Percentiles rank a stretch among this genome's conserved stretches.
phyloP scores from a whole-genome alignment of 805 yeast species.

The Yamadazyma olivae region DNA sequence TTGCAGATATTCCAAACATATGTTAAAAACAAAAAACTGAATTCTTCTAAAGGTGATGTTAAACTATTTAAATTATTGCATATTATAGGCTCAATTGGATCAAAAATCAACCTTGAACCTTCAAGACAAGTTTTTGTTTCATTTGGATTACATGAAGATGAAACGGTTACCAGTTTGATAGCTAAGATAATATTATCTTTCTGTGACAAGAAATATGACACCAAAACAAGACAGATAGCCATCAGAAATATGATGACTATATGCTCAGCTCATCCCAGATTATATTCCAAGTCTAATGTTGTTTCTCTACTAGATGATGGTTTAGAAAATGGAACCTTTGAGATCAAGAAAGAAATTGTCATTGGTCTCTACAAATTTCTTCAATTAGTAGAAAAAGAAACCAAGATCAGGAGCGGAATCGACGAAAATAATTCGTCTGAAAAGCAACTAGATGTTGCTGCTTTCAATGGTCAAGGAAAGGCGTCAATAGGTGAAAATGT shows the following conservation, averaged over 20 bases:
- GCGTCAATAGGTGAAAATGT: conserved; percentile 62
- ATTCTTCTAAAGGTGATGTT: conserved; percentile 34
- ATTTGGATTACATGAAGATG: conserved; percentile 46
- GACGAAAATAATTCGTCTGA: conserved; percentile 24
- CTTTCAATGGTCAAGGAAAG: conserved; percentile 51
- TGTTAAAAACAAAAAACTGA: conserved; percentile 5
- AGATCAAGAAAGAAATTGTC: conserved; percentile 49
- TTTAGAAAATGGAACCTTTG: conserved; percentile 9
- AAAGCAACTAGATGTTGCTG: conserved; percentile 40
- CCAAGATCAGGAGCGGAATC: too few species aligned
- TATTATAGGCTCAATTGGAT: conserved; percentile 69
- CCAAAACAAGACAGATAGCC: conserved; percentile 46
- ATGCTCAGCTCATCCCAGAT: conserved; percentile 60
- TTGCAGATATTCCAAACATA: neutral
- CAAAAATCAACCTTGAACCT: conserved; percentile 59
- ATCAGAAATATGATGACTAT: conserved; percentile 55
- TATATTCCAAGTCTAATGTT: conserved; percentile 36
- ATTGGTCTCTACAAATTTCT: conserved; percentile 59
- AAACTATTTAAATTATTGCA: conserved; percentile 56
- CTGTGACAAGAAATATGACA: conserved; percentile 32
- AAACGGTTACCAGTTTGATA: conserved; percentile 55
- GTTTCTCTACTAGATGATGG: neutral
- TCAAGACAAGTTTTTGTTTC: conserved; percentile 27
- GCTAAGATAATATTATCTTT: conserved; percentile 58
- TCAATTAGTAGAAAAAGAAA: conserved; percentile 49